Evolutionary conservation across 768 basidiomycete species (phyloP), one percentile per base, ranked within the genome.

Genomic region (Phanerochaete sordida): DNA sequence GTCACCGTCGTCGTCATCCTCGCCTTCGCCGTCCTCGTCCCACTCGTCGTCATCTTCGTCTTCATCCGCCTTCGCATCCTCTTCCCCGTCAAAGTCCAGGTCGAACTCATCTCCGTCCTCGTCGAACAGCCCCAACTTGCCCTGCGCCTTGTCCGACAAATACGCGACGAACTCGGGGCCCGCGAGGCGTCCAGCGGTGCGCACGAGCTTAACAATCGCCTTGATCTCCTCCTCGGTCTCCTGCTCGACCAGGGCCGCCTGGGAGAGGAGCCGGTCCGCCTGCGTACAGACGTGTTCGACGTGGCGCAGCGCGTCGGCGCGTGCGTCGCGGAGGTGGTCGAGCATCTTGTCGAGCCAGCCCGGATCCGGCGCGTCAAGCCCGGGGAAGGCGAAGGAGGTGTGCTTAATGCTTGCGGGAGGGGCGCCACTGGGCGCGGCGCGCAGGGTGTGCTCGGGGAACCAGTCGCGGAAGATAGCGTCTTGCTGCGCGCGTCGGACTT

Each of bases 311-410:
- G 47, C 24, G 47, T 28, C 8, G 7, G 12, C 3, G 1, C 39
- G 21, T 26, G 56, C 53, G 3, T 23, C 19, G n/a, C 33, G 12
- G 11, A 66, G 33, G 8, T 37, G 19, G 2, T 2, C 28, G 0
- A 26, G 3, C 66, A 64, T 64, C 13, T 16, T 5, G 8, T 57
- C 46, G 11, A 64, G 57, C 65, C 65, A 66, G 24, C 28, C 0
- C 3, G 23, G 51, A 16, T 58, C 47, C 0, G 35, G 3, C 7
- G 55, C 13, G 3, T 43, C 7, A 9, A 56, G 55, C 13, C 58
- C 37, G 27, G 58, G 5, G 3, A n/a, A 50, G 8, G 62, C 57
- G 5, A 59, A 62, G 39, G 56, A 62, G 19, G 19, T 6, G 35
- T 26, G 27, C 44, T 56, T 62, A 4, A 8, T 11, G 11, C 37